These are phyloP conservation scores for Coemansia umbellata DNA, from an alignment of 192 early-diverging fungal species.

Conservation along the genomic window DNA sequence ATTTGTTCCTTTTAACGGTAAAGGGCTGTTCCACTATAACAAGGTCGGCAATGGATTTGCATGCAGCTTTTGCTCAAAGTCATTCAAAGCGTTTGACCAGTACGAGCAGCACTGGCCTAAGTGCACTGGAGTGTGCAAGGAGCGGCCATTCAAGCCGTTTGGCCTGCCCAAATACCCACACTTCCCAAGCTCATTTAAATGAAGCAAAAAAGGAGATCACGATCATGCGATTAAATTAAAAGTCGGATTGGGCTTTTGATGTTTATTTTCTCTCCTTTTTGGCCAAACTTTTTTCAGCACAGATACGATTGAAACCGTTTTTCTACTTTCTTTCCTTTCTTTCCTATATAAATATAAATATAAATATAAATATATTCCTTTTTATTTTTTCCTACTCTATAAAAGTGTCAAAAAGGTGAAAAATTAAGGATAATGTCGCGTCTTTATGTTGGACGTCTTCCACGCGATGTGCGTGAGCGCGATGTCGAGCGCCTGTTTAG, in stretches of 20 bases:
- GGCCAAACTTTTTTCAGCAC: too few relatives aligned
- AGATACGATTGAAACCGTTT: too few relatives aligned
- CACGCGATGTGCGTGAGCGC: constrained; percentile 77
- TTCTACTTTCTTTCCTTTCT: background rate
- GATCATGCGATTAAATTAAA: too few relatives aligned
- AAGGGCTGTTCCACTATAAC: constrained; percentile 34
- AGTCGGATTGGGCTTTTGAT: too few relatives aligned
- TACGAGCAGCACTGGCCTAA: constrained; percentile 48
- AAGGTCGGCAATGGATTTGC: constrained; percentile 10
- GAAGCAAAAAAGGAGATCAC: too few relatives aligned
- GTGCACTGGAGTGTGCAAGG: constrained; percentile 46
- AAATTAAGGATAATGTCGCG: constrained; percentile 31
- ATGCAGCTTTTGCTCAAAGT: constrained; percentile 38
- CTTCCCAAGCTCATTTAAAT: constrained; percentile 25
- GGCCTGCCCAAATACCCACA: constrained; percentile 17
- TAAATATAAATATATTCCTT: too few relatives aligned
- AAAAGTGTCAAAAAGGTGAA: background rate
- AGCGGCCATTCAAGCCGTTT: constrained; percentile 26
- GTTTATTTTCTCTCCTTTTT: too few relatives aligned
- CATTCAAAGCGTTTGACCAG: constrained; percentile 17
- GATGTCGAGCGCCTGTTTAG: constrained; percentile 81
- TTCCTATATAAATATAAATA: too few relatives aligned
- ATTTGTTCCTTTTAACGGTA: constrained; percentile 45
- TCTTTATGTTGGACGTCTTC: constrained; percentile 77
- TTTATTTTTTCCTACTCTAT: background rate